phyloP scores from a whole-genome alignment of 805 yeast species.

The Ogataea nakhonphanomensis region DNA sequence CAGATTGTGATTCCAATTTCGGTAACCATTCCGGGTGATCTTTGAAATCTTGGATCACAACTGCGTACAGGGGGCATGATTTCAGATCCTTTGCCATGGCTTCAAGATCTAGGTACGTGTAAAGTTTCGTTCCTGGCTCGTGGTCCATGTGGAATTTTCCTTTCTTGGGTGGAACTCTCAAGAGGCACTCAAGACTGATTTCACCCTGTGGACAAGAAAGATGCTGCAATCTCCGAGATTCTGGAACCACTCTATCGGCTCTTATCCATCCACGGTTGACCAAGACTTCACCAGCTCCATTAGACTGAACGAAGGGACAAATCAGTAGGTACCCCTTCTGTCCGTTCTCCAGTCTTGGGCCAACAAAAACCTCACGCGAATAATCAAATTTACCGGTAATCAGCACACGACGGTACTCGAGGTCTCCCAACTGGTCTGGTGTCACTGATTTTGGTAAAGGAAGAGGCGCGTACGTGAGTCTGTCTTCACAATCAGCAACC shows the following conservation, averaged over 20 bases:
- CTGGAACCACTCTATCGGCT: constrained; percentile 60
- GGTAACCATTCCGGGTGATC: constrained; percentile 55
- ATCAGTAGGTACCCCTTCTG: constrained; percentile 73
- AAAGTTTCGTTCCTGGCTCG: constrained; percentile 62
- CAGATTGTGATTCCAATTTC: background rate
- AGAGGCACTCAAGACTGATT: constrained; percentile 68
- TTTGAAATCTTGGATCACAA: constrained; percentile 62
- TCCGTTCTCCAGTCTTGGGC: constrained; percentile 78
- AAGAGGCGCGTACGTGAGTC: constrained; percentile 68
- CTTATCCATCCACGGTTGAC: constrained; percentile 92
- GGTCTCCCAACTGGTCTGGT: constrained; percentile 63
- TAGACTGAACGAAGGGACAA: constrained; percentile 75
- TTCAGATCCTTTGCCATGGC: constrained; percentile 73
- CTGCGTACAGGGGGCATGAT: constrained; percentile 70
- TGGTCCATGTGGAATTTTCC: constrained; percentile 67
- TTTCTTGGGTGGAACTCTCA: constrained; percentile 64
- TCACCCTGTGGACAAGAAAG: constrained; percentile 71
- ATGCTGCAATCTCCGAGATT: constrained; percentile 54
- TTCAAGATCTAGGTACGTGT: constrained; percentile 75
- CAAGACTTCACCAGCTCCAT: constrained; percentile 72
- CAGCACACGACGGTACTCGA: constrained; percentile 79
- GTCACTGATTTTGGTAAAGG: constrained; percentile 66
- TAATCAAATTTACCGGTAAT: constrained; percentile 78
- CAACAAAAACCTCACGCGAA: constrained; percentile 83
- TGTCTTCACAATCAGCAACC: constrained; percentile 78